phyloP scores from a whole-genome alignment of 768 basidiomycete species.

The Lactarius psammicola region DNA sequence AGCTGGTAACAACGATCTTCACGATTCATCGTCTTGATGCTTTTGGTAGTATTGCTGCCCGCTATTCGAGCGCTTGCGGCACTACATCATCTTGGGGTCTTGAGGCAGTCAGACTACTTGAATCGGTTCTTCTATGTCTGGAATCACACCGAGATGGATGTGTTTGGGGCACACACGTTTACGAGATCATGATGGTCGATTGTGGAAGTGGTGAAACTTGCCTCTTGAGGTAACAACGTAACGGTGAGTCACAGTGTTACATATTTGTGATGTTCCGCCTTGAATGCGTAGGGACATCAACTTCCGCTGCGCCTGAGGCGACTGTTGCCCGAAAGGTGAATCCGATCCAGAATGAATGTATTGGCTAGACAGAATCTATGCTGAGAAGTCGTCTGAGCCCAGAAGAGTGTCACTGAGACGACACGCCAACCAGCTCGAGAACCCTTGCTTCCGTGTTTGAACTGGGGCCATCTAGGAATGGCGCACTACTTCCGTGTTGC shows the following conservation, averaged over 20 bases:
- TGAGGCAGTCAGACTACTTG: conserved; percentile 17
- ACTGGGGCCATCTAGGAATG: conserved; percentile 10
- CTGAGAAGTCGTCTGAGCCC: conserved; percentile 8
- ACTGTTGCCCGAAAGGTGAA: conserved; percentile 5
- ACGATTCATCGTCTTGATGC: neutral
- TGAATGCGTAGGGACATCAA: neutral
- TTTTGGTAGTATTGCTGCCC: neutral
- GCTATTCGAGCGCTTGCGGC: neutral
- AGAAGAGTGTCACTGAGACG: neutral
- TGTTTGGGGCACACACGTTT: conserved; percentile 7
- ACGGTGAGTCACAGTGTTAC: conserved; percentile 12
- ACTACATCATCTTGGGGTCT: neutral
- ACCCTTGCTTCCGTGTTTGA: conserved; percentile 15
- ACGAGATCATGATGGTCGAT: conserved; percentile 9
- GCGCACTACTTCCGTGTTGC: neutral
- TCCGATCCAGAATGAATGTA: conserved; percentile 13
- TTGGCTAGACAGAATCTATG: neutral
- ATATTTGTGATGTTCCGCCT: neutral
- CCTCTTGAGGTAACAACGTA: conserved; percentile 4
- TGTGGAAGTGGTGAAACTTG: conserved; percentile 1
- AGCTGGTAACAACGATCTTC: neutral
- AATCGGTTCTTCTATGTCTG: conserved; percentile 12
- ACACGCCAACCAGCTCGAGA: neutral
- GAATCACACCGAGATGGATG: conserved; percentile 14
- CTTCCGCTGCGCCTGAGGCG: conserved; percentile 5